A percentile compares a stretch with the other conserved stretches of the same genome.
These are phyloP conservation scores for Gnaphalium uliginosum DNA, from an alignment of 129 eudicot species.

Conservation along the genomic window DNA sequence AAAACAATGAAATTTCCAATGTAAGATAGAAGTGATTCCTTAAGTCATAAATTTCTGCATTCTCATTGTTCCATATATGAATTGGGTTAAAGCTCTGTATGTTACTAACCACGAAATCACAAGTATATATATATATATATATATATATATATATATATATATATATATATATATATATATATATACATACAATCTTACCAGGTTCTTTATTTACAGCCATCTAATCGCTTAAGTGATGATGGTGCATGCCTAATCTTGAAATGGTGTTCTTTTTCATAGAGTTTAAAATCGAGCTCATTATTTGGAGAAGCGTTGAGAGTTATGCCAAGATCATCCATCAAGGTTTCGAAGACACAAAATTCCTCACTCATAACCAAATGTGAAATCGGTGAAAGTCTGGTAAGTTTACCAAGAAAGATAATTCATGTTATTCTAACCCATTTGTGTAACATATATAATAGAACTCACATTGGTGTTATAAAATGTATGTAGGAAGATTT, in stretches of 20 bases:
- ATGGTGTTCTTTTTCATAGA: conserved; percentile 37
- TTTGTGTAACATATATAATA: neutral
- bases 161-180: too few species aligned
- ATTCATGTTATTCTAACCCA: neutral
- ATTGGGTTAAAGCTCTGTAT: neutral
- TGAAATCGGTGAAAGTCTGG: conserved; percentile 95
- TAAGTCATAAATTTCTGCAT: neutral
- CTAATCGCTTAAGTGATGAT: neutral
- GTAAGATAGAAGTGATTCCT: neutral
- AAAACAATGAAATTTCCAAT: neutral
- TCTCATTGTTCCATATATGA: neutral
- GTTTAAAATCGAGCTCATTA: conserved; percentile 73
- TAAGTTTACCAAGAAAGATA: conserved; percentile 35
- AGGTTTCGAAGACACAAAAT: conserved; percentile 55
- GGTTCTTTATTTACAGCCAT: neutral
- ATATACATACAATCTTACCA: too few species aligned
- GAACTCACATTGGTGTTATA: neutral
- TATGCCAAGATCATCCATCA: conserved; percentile 59
- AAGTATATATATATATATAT: too few species aligned
- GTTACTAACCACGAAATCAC: neutral
- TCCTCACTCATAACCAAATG: conserved; percentile 58
- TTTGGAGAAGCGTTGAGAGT: conserved; percentile 74
- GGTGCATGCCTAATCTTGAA: neutral
- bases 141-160: too few species aligned
- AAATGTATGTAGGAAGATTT: conserved; percentile 69